These are phyloP conservation scores for Desmodesmus armatus DNA, from an alignment of 139 green algal genomes.

Conservation along the genomic window DNA sequence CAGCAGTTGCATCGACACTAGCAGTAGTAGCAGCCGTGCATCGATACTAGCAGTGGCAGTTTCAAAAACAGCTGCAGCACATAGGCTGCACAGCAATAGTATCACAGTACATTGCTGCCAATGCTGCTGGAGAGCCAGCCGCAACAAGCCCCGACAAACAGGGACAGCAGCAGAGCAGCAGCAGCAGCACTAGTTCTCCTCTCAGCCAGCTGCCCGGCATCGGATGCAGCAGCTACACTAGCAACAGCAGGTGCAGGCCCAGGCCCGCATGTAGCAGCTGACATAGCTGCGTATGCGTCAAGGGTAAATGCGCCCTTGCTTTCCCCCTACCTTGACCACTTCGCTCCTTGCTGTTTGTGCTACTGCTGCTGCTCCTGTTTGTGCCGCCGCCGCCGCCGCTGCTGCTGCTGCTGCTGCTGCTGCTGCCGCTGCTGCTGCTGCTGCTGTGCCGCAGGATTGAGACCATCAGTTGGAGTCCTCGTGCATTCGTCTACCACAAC, in stretches of 20 bases:
- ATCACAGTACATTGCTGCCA: too few species aligned
- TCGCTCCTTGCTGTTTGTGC: background rate
- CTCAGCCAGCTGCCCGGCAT: background rate
- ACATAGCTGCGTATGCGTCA: background rate
- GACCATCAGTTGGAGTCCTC: constrained; percentile 59
- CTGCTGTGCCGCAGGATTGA: constrained; percentile 45
- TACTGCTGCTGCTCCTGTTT: background rate
- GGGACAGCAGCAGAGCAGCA: constrained; percentile 6
- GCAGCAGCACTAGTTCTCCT: constrained; percentile 5
- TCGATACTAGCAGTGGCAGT: background rate
- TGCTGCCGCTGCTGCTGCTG: too few species aligned
- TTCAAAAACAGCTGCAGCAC: background rate
- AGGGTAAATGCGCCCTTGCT: too few species aligned
- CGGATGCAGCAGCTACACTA: background rate
- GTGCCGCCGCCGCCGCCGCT: too few species aligned
- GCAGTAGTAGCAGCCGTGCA: background rate
- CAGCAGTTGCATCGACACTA: background rate
- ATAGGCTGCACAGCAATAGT: too few species aligned
- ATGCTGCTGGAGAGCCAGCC: background rate
- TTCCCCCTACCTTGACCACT: too few species aligned
- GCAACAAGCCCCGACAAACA: background rate
- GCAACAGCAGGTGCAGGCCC: background rate
- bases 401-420: too few species aligned
- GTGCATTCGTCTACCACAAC: constrained; percentile 61
- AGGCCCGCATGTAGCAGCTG: background rate